These are phyloP conservation scores for Lecanicillium sp. DNA, from an alignment of 2,329 filamentous ascomycete species.

Conservation along the genomic window DNA sequence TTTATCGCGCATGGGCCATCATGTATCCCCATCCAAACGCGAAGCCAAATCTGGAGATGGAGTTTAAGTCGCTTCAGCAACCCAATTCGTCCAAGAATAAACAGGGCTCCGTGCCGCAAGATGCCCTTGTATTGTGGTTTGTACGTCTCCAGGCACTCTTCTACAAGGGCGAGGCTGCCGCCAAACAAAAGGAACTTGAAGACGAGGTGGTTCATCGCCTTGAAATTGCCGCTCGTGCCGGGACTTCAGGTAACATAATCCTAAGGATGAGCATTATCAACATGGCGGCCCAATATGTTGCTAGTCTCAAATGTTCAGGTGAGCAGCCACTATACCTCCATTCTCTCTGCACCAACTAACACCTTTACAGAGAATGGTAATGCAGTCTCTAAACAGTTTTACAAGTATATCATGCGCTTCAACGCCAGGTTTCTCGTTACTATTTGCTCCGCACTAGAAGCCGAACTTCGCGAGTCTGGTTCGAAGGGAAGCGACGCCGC, in stretches of 20 bases:
- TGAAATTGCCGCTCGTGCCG: constrained; percentile 62
- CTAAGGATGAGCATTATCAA: constrained; percentile 80
- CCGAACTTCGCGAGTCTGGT: constrained; percentile 47
- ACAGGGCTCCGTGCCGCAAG: constrained; percentile 41
- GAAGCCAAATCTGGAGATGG: constrained; percentile 66
- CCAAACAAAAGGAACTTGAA: constrained; percentile 73
- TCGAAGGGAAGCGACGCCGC: constrained; percentile 14
- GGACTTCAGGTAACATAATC: constrained; percentile 55
- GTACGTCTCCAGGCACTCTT: constrained; percentile 78
- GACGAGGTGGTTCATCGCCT: constrained; percentile 76
- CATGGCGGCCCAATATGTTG: constrained; percentile 73
- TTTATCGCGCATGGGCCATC: constrained; percentile 75
- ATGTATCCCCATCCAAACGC: constrained; percentile 69
- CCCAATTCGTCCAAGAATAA: constrained; percentile 24
- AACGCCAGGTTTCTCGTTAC: constrained; percentile 72
- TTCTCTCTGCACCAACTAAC: constrained; percentile 10
- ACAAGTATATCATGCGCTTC: constrained; percentile 63
- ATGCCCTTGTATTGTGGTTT: constrained; percentile 72
- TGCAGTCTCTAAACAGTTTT: constrained; percentile 36
- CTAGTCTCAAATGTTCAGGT: constrained; percentile 31
- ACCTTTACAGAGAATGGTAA: constrained; percentile 36
- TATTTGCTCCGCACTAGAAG: constrained; percentile 61
- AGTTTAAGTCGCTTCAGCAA: constrained; percentile 55
- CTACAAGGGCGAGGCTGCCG: constrained; percentile 68
- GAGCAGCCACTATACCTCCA: constrained; percentile 15